These are phyloP conservation scores for Chrysosphaeria jannelii DNA, from an alignment of 2,329 filamentous ascomycete species.

Conservation along the genomic window DNA sequence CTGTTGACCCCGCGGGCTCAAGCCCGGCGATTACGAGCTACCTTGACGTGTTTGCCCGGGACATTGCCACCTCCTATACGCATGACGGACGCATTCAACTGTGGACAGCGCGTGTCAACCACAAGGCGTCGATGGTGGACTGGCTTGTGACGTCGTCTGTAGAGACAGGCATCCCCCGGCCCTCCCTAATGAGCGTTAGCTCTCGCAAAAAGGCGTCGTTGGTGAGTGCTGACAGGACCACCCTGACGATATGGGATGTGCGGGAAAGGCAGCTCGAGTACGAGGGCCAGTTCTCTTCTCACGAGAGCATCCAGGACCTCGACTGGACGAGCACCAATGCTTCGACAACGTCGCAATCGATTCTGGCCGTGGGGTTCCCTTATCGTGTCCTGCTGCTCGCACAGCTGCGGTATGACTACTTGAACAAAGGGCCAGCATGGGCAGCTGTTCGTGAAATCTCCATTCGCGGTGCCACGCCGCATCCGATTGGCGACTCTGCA, in stretches of 20 bases:
- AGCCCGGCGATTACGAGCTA: constrained; percentile 42
- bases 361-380: constrained; percentile 78
- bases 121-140: constrained; percentile 27
- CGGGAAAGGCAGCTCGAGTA: constrained; percentile 57
- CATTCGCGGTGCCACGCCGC: constrained; percentile 54
- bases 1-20: constrained; percentile 64
- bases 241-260: constrained; percentile 76
- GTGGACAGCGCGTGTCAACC: constrained; percentile 54
- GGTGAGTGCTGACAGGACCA: constrained; percentile 41
- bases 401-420: constrained; percentile 74
- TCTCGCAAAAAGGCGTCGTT: constrained; percentile 67
- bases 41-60: constrained; percentile 58
- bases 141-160: constrained; percentile 63
- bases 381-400: constrained; percentile 55
- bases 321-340: constrained; percentile 89
- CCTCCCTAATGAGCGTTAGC: constrained; percentile 56
- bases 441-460: constrained; percentile 55
- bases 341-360: constrained; percentile 67
- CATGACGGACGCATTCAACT: constrained; percentile 44
- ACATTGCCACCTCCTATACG: constrained; percentile 67
- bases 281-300: constrained; percentile 38
- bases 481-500: constrained; percentile 75
- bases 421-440: constrained; percentile 75
- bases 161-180: constrained; percentile 43
- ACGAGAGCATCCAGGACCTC: constrained; percentile 54